A percentile compares a stretch with the other conserved stretches of the same genome.
Conservation (phyloP, 1,284 basidiomycete species). For the Stygiomarasmius scandens region DNA sequence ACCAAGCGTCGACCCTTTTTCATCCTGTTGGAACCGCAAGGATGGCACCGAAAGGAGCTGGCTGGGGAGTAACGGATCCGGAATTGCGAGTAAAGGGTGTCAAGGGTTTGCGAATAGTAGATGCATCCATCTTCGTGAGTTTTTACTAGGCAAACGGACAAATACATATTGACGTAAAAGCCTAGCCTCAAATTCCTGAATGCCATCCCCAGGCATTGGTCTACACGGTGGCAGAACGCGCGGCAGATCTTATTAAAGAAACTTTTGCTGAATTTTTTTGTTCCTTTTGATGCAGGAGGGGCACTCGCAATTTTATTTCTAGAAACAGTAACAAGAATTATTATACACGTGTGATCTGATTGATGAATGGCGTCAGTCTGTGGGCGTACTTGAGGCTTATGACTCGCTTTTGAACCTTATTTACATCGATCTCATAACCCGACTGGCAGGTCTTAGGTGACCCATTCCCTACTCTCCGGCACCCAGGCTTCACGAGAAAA, state of each 20-base stretch:
- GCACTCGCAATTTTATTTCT: too few species aligned
- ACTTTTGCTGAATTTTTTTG: too few species aligned
- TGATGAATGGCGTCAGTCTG: too few species aligned
- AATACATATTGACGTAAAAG: neutral
- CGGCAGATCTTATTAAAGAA: conserved; percentile 1
- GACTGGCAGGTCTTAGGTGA: too few species aligned
- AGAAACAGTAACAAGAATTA: too few species aligned
- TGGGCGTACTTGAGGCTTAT: too few species aligned
- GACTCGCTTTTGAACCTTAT: too few species aligned
- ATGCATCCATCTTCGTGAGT: conserved; percentile 37
- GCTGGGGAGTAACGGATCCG: conserved; percentile 51
- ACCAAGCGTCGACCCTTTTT: conserved; percentile 18
- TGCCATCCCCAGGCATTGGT: conserved; percentile 26
- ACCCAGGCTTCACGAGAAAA: too few species aligned
- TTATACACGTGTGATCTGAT: too few species aligned
- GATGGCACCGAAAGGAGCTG: conserved; percentile 25
- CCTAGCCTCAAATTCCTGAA: conserved; percentile 24
- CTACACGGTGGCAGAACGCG: conserved; percentile 20
- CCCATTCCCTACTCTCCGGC: too few species aligned
- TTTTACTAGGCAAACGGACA: neutral
- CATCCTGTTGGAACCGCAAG: conserved; percentile 33
- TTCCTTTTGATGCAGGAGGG: too few species aligned
- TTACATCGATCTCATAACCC: too few species aligned
- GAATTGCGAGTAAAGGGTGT: conserved; percentile 41
- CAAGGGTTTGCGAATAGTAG: conserved; percentile 36